Base-by-base conservation (phyloP, 2,329 filamentous ascomycete species). In the Cladosporium sp. region DNA sequence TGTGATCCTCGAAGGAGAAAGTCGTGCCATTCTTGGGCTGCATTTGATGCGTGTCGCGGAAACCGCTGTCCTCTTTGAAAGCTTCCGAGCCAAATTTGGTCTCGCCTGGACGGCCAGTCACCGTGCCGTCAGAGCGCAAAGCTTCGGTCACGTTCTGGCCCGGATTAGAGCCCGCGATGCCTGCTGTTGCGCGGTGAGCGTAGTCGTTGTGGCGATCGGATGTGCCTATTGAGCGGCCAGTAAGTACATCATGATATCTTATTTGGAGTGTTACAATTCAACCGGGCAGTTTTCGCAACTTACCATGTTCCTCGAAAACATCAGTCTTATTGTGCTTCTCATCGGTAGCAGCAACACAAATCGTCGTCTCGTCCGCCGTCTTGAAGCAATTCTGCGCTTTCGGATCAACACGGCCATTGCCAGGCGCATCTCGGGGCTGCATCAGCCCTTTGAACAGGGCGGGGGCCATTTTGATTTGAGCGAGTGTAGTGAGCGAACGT, bases 181-280 rank as follows among this genome's bases (percentile, higher is more conserved):
- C 38, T 43, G 35, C 7, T 25, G 16, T 36, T 9, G 20, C 19
- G 35, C 7, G 27, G 25, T 29, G n/a, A 25, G 9, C 32, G 29
- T 50, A 46, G 20, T 50, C 25, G 38, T 53, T 47, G 51, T 50
- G 51, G 35, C 35, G 50, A 38, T 53, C 51, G 16, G 27, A 50
- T 13, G 47, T 19, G 19, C 46, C 51, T 53, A 22, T 8, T 12
- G 22, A 20, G 18, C 22, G 7, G n/a, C 15, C 15, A 36, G 40
- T 16, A 15, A 32, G 40, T 19, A 18, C 9, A 5, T 9, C 9
- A 9, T 27, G 22, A n/a, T n/a, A n/a, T n/a, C n/a, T n/a, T 36
- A 36, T 7, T 36, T n/a, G 33, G 33, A n/a, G n/a, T n/a, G n/a
- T n/a, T n/a, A n/a, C n/a, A n/a, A n/a, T n/a, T n/a, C n/a, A n/a